Evolutionary conservation across 2,329 filamentous ascomycete species (phyloP).

Genomic region (Trichoderma sp.): DNA sequence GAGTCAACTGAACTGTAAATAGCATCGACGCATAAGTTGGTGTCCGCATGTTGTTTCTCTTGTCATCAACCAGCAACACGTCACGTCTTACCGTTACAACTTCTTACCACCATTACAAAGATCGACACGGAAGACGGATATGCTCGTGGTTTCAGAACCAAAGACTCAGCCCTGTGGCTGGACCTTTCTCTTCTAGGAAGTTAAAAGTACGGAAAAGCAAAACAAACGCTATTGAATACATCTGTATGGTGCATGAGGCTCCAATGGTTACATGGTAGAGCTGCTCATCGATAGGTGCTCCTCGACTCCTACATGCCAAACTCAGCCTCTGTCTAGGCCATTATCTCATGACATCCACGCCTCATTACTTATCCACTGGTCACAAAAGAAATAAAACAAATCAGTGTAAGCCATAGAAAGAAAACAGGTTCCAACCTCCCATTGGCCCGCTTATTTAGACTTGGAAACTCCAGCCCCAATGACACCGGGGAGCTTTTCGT

Average conservation of each 20-base stretch:
- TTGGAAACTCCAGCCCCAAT: conserved; percentile 91
- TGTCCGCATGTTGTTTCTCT: neutral
- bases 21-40: neutral
- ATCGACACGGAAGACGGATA: neutral
- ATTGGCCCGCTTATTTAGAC: conserved; percentile 45
- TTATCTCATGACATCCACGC: neutral
- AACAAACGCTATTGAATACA: conserved; percentile 13
- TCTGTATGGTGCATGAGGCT: conserved; percentile 14
- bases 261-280: conserved; percentile 4
- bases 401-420: neutral
- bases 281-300: conserved; percentile 1
- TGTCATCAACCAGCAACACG: neutral
- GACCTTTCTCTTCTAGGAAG: neutral
- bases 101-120: neutral
- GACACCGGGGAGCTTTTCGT: conserved; percentile 85
- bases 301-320: neutral
- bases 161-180: neutral
- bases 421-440: neutral
- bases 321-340: neutral
- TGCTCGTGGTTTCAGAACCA: neutral
- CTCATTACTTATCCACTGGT: conserved; percentile 23
- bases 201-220: neutral
- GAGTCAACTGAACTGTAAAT: neutral
- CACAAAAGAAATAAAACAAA: neutral
- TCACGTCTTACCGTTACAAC: neutral